phyloP scores from a whole-genome alignment of 805 yeast species.

The Lachancea kluyveri region DNA sequence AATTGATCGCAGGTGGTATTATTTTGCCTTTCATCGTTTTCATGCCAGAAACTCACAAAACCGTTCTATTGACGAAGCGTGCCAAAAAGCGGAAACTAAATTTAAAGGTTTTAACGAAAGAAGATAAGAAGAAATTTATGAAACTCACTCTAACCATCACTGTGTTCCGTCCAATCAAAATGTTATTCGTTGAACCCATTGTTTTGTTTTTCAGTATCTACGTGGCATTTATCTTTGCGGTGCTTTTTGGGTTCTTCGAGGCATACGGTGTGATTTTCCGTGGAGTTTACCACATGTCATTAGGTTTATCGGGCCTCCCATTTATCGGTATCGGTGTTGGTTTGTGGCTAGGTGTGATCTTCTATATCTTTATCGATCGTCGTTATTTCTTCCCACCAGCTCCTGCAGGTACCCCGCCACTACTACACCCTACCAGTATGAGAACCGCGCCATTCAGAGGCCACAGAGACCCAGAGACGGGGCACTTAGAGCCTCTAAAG shows the following conservation, averaged over 20 bases:
- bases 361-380: conserved; percentile 47
- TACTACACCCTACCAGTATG: conserved; percentile 33
- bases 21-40: conserved; percentile 42
- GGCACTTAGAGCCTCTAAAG: conserved; percentile 45
- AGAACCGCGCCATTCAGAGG: conserved; percentile 35
- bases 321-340: conserved; percentile 72
- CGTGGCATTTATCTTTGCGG: conserved; percentile 71
- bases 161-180: conserved; percentile 55
- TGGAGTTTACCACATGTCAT: conserved; percentile 52
- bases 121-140: conserved; percentile 34
- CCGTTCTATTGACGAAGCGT: conserved; percentile 53
- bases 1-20: conserved; percentile 57
- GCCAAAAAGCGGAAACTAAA: conserved; percentile 55
- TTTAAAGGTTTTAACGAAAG: conserved; percentile 33
- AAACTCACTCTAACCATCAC: conserved; percentile 44
- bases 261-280: conserved; percentile 71
- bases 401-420: conserved; percentile 49
- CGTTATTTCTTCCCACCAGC: conserved; percentile 46
- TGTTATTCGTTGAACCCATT: conserved; percentile 71
- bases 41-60: conserved; percentile 66
- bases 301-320: conserved; percentile 62
- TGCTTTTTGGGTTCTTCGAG: conserved; percentile 72
- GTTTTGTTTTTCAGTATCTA: conserved; percentile 64
- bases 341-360: conserved; percentile 45
- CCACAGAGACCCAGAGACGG: conserved; percentile 39